Evolutionary conservation across 176 grass and related monocot genomes (phyloP).

Genomic region (Avena eriantha): DNA sequence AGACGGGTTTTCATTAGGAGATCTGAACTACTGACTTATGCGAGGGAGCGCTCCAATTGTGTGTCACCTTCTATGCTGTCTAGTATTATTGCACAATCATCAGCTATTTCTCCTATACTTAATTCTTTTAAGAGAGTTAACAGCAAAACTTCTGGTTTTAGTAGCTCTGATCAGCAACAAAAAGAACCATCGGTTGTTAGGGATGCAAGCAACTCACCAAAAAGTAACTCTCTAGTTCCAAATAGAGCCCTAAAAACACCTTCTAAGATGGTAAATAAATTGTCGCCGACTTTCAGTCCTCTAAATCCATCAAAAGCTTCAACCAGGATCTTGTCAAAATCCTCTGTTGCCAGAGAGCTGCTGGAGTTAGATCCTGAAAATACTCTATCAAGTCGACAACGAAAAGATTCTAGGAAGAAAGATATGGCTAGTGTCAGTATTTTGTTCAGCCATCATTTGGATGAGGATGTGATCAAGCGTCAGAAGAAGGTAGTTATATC

Average conservation of each 20-base stretch:
- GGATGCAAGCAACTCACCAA: slow-evolving; percentile 44
- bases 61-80: slow-evolving; percentile 50
- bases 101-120: slow-evolving; percentile 43
- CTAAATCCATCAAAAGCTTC: slow-evolving; percentile 58
- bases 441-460: slow-evolving; percentile 87
- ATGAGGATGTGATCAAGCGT: slow-evolving; percentile 70
- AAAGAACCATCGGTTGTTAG: slow-evolving; percentile 33
- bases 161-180: slow-evolving; percentile 24
- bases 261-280: slow-evolving; percentile 53
- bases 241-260: slow-evolving; percentile 37
- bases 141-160: slow-evolving; percentile 45
- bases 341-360: slow-evolving; percentile 61
- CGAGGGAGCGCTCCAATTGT: slow-evolving; percentile 49
- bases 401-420: slow-evolving; percentile 69
- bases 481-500: slow-evolving; percentile 79
- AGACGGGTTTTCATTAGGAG: slow-evolving; percentile 68
- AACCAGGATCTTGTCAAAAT: slow-evolving; percentile 47
- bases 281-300: slow-evolving; percentile 79
- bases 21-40: slow-evolving; percentile 59
- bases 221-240: slow-evolving; percentile 34
- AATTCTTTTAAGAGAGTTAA: slow-evolving; percentile 49
- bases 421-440: slow-evolving; percentile 59
- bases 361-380: slow-evolving; percentile 58
- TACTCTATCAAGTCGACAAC: slow-evolving; percentile 33
- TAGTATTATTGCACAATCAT: slow-evolving; percentile 50